Evolutionary conservation across 1,284 basidiomycete genomes (phyloP), one percentile per base, ranked within the genome.

Genomic region (Cutaneotrichosporon cyanovorans): DNA sequence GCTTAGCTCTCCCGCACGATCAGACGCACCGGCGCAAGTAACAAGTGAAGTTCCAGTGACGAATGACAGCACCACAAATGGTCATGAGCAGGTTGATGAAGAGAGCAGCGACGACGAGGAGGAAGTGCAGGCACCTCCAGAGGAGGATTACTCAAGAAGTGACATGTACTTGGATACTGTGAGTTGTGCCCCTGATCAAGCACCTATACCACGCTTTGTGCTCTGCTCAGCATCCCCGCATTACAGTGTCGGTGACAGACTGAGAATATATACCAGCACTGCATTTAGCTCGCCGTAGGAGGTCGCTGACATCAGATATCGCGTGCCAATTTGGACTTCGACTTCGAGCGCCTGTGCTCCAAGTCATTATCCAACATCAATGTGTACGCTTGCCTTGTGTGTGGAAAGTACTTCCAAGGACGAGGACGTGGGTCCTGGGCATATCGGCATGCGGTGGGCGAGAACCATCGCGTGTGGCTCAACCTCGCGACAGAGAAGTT

Each of bases 371-470:
- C 87, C 23, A 95, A 96, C 71, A 91, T 96, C 77, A 95, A 98
- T 70, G 87, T 88, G 54, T 99, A 99, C 63, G 90, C 89, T 19
- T 99, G 95, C 66, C 81, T 99, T 39, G 91, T 98, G 11, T 96
- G 91, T 68, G 95, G 95, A 45, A 96, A 95, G 72, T 98, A 97
- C 73, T 98, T 96, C 64, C 95, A 98, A 76, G 95, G 95, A 5
- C 78, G 95, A 58, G 92, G 95, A 16, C 82, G 84, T 54, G 86
- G 80, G 37, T 92, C 89, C 42, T 92, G 90, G 68, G 95, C 95
- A 21, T 98, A 95, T 72, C 81, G 90, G 11, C 95, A 99, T 73
- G 87, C 90, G 32, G 95, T 99, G 57, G 87, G 95, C 61, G 90
- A 96, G 51, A 91, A 93, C 69, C 93, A 98, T 68, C 90, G 96